Conservation (phyloP, 306 rosid genomes). For the Dryas octopetala region DNA sequence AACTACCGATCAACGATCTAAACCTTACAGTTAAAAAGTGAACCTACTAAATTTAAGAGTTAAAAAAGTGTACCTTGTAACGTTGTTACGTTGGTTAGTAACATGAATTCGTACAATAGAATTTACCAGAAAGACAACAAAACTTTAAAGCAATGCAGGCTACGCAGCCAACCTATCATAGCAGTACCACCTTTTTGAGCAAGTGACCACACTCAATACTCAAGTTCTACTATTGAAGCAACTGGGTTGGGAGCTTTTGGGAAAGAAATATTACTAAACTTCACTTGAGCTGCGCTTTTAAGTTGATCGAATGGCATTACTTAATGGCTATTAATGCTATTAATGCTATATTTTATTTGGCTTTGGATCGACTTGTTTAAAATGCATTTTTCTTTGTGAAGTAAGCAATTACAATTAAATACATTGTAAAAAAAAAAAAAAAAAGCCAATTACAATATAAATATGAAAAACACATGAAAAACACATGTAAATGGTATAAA, state of each 20-base stretch:
- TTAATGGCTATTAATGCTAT: no score
- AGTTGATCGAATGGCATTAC: background rate
- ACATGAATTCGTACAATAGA: no score
- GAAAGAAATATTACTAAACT: background rate
- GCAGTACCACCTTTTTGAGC: background rate
- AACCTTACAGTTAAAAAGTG: no score
- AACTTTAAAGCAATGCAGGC: slow-evolving; percentile 1
- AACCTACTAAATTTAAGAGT: no score
- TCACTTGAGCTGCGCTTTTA: background rate
- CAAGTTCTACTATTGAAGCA: background rate
- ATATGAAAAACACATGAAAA: no score
- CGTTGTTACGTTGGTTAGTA: no score
- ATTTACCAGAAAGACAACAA: background rate
- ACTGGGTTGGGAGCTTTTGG: background rate
- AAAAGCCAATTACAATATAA: no score
- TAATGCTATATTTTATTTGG: no score
- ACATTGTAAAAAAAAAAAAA: no score
- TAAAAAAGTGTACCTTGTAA: no score
- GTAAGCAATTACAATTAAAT: background rate
- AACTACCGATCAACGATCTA: no score
- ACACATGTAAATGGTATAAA: no score
- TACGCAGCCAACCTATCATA: background rate
- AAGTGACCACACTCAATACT: background rate
- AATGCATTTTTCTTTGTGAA: background rate
- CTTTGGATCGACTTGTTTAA: background rate